These are phyloP conservation scores for Purshia tridentata DNA, from an alignment of 306 rosid genomes.

Conservation along the genomic window DNA sequence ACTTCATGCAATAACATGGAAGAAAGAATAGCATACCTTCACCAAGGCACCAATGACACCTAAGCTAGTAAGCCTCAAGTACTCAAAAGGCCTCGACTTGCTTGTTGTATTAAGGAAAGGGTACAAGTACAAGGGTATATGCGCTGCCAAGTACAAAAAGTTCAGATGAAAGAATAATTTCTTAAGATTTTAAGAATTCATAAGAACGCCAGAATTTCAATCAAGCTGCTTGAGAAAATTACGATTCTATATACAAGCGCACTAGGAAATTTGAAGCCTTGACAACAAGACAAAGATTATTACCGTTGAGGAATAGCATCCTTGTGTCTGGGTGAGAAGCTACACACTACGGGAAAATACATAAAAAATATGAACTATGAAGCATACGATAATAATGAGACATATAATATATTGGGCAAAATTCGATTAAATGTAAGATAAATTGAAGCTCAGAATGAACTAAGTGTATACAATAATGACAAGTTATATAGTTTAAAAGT, in stretches of 20 bases:
- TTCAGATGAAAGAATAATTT: neutral
- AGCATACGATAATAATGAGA: neutral
- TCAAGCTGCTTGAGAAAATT: neutral
- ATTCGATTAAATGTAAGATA: neutral
- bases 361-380: slow-evolving; percentile 22
- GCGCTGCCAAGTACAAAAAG: slow-evolving; percentile 59
- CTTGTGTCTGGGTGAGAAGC: slow-evolving; percentile 88
- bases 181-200: neutral
- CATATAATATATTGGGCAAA: neutral
- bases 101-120: slow-evolving; percentile 80
- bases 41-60: slow-evolving; percentile 91
- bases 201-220: neutral
- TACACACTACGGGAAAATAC: slow-evolving; percentile 54
- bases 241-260: neutral
- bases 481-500: neutral
- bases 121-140: slow-evolving; percentile 72
- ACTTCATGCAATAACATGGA: neutral
- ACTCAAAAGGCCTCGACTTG: slow-evolving; percentile 75
- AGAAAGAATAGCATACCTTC: slow-evolving; percentile 53
- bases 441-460: neutral
- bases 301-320: slow-evolving; percentile 79
- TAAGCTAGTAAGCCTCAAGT: slow-evolving; percentile 79
- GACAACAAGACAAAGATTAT: slow-evolving; percentile 31
- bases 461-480: neutral
- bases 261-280: slow-evolving; percentile 12